Percentiles rank a stretch among this genome's conserved stretches.
phyloP scores from a whole-genome alignment of 129 eudicot species.

The Saussurea involucrata region DNA sequence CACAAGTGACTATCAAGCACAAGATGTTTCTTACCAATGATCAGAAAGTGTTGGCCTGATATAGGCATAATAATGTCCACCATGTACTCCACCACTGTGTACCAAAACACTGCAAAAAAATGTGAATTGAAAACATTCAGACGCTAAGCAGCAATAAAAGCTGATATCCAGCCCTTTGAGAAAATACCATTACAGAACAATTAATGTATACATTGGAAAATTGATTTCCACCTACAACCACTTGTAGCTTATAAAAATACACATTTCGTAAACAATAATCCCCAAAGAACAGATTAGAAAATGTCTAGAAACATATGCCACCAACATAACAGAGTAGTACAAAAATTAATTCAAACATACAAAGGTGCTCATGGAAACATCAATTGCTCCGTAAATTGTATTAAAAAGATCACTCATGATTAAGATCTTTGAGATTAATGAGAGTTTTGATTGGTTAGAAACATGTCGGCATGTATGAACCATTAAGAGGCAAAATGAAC shows the following conservation, averaged over 20 bases:
- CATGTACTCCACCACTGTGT: constrained; percentile 80
- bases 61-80: constrained; percentile 78
- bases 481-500: neutral
- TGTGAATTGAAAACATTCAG: neutral
- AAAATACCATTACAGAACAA: neutral
- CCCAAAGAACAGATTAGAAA: neutral
- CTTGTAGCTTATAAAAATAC: neutral
- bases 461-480: neutral
- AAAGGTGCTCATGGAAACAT: neutral
- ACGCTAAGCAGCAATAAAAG: neutral
- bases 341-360: neutral
- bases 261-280: neutral
- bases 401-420: neutral
- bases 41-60: constrained; percentile 68
- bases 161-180: neutral
- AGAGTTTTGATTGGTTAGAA: neutral
- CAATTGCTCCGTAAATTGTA: neutral
- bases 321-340: neutral
- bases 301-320: neutral
- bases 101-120: constrained; percentile 64
- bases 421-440: neutral
- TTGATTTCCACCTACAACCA: neutral
- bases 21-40: constrained; percentile 46
- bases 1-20: neutral
- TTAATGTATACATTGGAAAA: neutral